Evolutionary conservation across 192 early-diverging fungal species (phyloP), one percentile per base, ranked within the genome.

Genomic region (Radiomyces spectabilis): DNA sequence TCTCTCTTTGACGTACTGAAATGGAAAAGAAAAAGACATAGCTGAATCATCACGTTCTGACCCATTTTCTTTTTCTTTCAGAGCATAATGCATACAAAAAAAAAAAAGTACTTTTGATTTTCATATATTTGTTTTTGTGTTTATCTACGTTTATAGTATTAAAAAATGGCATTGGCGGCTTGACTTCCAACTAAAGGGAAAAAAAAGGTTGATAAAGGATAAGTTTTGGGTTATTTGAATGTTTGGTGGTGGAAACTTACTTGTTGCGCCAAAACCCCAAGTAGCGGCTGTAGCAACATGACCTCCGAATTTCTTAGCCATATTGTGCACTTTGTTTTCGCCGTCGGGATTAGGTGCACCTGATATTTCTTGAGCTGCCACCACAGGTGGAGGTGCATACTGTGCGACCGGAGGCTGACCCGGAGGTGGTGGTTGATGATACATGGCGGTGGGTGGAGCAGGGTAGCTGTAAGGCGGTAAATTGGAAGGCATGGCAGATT

Each of bases 221-320:
- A 34, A 1, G 21, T 12, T 2, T n/a, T n/a, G n/a, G n/a, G 10
- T 19, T 22, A 24, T 3, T 7, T 3, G 3, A 19, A 15, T 12
- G 8, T 31, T 25, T 1, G 2, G 1, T 8, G 2, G 13, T 24
- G 19, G 12, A n/a, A 41, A 38, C 59, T 53, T 53, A 61, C 59
- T 21, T 41, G 61, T 55, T 29, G 53, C 53, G 49, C 61, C 61
- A 41, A 63, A 48, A 27, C 61, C 61, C 52, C 52, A 63, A 7
- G 46, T 40, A 2, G 61, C 61, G 2, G 53, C 61, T 19, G 35
- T 42, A 32, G 45, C 61, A 13, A 63, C 61, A 34, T 63, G 27
- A 5, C 45, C 45, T 24, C 55, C 63, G 41, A 65, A 53, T 10
- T 58, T 57, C 55, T 65, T 65, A 30, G 55, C 63, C 29, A 65